Base-by-base conservation (phyloP, 768 basidiomycete genomes). In the Trametes cubensis region DNA sequence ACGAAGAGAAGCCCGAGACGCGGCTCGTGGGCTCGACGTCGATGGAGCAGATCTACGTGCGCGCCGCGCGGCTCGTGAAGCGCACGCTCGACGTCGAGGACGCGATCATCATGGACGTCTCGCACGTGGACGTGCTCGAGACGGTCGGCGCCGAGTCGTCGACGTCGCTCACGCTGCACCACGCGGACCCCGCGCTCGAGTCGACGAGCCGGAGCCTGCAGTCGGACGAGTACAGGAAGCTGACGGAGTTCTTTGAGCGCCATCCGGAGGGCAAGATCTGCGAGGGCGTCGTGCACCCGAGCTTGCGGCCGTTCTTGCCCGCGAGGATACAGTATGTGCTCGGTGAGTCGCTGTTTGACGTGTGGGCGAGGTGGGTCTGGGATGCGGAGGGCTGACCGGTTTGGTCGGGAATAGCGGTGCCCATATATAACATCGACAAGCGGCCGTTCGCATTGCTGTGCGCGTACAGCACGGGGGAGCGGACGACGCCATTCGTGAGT, bases 371-470 rank as follows among this genome's bases (percentile, higher is more conserved):
- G 28, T 11, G 53, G 7, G 30, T 46, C 7, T 6, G 14, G 6
- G 13, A 21, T 38, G 11, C n/a, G 57, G 30, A 41, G 41, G 57
- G 67, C 38, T 57, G 60, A 60, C n/a, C 3, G 13, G 45, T 28
- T 18, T 30, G 51, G 34, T 54, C 56, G 30, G 40, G n/a, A n/a
- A n/a, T 63, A 93, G 92, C 87, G 59, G 95, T 96, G 6, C 95
- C 95, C 6, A 89, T 96, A 52, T 95, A 92, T 73, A 95, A 95
- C 67, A 86, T 96, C 55, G 93, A 96, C 76, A 92, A 94, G 75
- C 84, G 89, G 53, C 93, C 94, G 13, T 96, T 97, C 68, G 93
- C 93, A 7, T 73, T 97, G 69, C 79, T 98, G 20, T 95, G 92
- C 66, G 94, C 93, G 6, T 96, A 95, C 74, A 97, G 95, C 74